These are phyloP conservation scores for Brassica rapa DNA, from an alignment of 345 rosid species.

Conservation along the genomic window DNA sequence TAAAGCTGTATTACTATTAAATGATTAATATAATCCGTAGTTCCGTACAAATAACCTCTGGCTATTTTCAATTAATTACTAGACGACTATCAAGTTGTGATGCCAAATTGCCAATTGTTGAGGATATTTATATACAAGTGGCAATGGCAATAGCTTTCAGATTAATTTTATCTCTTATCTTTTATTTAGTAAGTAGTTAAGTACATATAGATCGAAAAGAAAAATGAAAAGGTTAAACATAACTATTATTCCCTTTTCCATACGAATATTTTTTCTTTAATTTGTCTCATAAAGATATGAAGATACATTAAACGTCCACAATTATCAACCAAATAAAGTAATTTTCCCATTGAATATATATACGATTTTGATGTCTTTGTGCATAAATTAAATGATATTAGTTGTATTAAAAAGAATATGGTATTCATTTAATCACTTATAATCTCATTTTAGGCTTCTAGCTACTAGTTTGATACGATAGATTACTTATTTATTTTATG, in stretches of 20 bases:
- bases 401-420: too few relatives aligned
- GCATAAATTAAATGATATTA: neutral
- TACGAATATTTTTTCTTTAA: neutral
- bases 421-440: too few relatives aligned
- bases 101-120: constrained; percentile 19
- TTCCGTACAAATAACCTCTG: constrained; percentile 10
- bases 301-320: neutral
- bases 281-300: constrained; percentile 3
- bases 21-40: neutral
- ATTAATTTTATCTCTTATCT: neutral
- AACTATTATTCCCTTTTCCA: neutral
- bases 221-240: neutral
- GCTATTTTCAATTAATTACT: neutral
- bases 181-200: neutral
- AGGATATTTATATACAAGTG: constrained; percentile 17
- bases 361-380: constrained; percentile 3
- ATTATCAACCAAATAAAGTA: neutral
- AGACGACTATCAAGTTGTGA: constrained; percentile 27
- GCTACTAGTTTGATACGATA: too few relatives aligned
- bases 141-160: neutral
- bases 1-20: constrained; percentile 8
- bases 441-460: too few relatives aligned
- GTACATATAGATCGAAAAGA: neutral
- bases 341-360: neutral
- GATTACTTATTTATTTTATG: neutral